Evolutionary conservation across 2,329 filamentous ascomycete genomes (phyloP), one percentile per base, ranked within the genome.

Genomic region (Tolypocladium album): DNA sequence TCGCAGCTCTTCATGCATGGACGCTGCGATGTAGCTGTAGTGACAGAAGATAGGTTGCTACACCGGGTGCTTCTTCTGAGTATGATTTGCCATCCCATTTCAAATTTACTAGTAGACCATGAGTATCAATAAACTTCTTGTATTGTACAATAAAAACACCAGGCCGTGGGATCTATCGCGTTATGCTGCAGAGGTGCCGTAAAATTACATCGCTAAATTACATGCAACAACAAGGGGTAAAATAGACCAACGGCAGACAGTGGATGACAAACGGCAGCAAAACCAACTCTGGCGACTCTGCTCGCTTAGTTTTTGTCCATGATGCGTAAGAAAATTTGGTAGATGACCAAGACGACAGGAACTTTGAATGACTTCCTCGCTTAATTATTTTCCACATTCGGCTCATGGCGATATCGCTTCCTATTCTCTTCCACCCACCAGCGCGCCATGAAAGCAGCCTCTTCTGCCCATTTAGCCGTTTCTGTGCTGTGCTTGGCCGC

Each of bases 361-460:
- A 20, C 6, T 17, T n/a, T 8, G 11, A 11, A 22, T 45, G 7
- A n/a, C 20, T 22, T 45, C 2, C 17, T n/a, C 24, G 13, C 6
- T 50, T 15, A 50, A 2, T 31, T 20, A 6, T 31, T 9, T 31
- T 17, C 13, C 13, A 31, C 13, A 27, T 39, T 52, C 22, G 61
- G 60, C n/a, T 59, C 66, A 63, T 67, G 71, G 31, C 67, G 70
- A 66, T 69, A 74, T 53, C 71, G 69, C 59, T 66, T 73, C 52
- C 64, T 68, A 43, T 74, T 74, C 60, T 73, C 70, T 47, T 71
- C 67, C 1, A 71, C 69, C 63, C 69, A 74, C 71, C 72, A 73
- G 12, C 69, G 64, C 5, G 69, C 67, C 22, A 72, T 61, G 38
- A 69, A 70, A 6, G 70, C 67, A 1, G 68, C 72, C 56, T 71